A percentile compares a stretch with the other conserved stretches of the same genome.
Conservation (phyloP, 208 protist species). For the Trichomonas gallinae region DNA sequence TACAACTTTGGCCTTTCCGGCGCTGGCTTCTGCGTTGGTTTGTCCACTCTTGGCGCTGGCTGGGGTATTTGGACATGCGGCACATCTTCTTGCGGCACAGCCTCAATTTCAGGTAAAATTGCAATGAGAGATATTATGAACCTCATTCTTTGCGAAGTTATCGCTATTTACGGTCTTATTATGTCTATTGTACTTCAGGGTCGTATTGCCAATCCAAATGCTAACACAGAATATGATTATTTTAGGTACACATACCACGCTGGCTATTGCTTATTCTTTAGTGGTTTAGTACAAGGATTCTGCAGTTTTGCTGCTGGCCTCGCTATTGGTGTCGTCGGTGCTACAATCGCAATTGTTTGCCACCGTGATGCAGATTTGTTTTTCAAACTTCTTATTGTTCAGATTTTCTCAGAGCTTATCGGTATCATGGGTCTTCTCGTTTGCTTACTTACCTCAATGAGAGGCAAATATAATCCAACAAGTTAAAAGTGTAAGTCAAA, state of each 20-base stretch:
- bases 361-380: slow-evolving; percentile 3
- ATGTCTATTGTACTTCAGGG: neutral
- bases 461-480: neutral
- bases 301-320: neutral
- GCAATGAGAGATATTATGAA: slow-evolving; percentile 21
- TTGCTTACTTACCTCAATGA: neutral
- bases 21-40: neutral
- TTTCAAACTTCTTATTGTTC: slow-evolving; percentile 19
- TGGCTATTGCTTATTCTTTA: neutral
- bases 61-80: slow-evolving; percentile 17
- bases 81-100: neutral
- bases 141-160: slow-evolving; percentile 23
- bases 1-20: neutral
- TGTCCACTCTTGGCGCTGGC: neutral
- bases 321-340: neutral
- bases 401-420: slow-evolving; percentile 23
- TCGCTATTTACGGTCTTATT: slow-evolving; percentile 21
- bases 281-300: neutral
- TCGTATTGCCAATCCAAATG: neutral
- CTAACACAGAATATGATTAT: neutral
- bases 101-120: neutral
- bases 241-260: neutral
- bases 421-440: slow-evolving; percentile 21
- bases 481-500: no score
- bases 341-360: slow-evolving; percentile 1